phyloP scores from a whole-genome alignment of 371 early-diverging fungal species.

The Aphelidium insulamus region DNA sequence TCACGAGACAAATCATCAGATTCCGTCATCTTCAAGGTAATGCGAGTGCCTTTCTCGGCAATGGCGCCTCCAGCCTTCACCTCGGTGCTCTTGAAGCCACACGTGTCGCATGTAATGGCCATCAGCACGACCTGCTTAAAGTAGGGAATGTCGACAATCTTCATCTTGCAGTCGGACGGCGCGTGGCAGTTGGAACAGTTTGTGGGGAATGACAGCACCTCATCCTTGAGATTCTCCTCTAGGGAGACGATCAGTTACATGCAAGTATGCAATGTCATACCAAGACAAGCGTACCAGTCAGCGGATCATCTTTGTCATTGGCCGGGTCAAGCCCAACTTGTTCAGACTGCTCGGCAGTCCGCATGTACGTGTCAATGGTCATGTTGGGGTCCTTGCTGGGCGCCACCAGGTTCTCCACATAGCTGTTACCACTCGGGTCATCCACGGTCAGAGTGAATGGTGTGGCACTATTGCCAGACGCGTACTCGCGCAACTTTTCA shows the following conservation, averaged over 20 bases:
- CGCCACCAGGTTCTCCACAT: slow-evolving; percentile 46
- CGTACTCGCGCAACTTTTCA: slow-evolving; percentile 29
- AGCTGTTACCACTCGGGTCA: slow-evolving; percentile 84
- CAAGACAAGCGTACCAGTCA: background rate
- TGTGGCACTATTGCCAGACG: slow-evolving; percentile 17
- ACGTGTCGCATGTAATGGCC: slow-evolving; percentile 76
- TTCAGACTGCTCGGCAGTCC: slow-evolving; percentile 54
- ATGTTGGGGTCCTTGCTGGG: slow-evolving; percentile 63
- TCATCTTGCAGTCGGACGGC: slow-evolving; percentile 76
- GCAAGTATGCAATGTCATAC: background rate
- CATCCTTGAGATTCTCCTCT: slow-evolving; percentile 7
- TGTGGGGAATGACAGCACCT: slow-evolving; percentile 52
- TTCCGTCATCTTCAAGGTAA: slow-evolving; percentile 53
- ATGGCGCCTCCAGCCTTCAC: slow-evolving; percentile 87
- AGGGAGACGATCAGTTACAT: no score
- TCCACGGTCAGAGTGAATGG: slow-evolving; percentile 55
- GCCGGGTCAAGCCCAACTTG: slow-evolving; percentile 40
- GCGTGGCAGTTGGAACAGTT: slow-evolving; percentile 66
- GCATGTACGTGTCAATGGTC: slow-evolving; percentile 28
- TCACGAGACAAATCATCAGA: slow-evolving; percentile 75
- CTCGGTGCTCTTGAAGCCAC: slow-evolving; percentile 88
- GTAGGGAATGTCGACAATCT: slow-evolving; percentile 71
- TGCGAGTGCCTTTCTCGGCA: slow-evolving; percentile 45
- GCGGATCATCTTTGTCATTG: slow-evolving; percentile 18
- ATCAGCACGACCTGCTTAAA: slow-evolving; percentile 89